Percentiles rank a stretch among this genome's conserved stretches.
Evolutionary conservation across 371 early-diverging fungal genomes (phyloP).

Genomic region (Dichotomocladium elegans): DNA sequence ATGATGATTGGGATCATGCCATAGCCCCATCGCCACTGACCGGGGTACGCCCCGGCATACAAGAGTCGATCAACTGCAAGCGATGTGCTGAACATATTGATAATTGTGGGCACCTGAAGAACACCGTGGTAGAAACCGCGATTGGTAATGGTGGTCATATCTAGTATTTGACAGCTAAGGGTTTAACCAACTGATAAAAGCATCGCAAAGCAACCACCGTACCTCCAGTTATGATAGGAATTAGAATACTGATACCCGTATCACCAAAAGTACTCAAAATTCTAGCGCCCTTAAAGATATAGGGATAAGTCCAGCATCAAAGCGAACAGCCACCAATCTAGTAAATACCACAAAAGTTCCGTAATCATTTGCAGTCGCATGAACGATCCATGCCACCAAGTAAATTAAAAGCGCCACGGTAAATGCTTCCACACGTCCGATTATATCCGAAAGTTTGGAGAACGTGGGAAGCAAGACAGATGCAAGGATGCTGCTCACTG

Average conservation of each 20-base stretch:
- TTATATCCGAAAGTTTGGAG: conserved; percentile 25
- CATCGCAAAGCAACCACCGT: background rate
- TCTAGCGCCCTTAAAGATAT: conserved; percentile 37
- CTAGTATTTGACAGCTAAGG: too few species aligned
- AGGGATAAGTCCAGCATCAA: background rate
- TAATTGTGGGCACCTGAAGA: conserved; percentile 4
- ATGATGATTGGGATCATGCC: conserved; percentile 14
- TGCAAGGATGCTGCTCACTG: conserved; percentile 14
- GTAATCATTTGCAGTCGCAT: conserved; percentile 17
- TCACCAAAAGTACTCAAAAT: conserved; percentile 33
- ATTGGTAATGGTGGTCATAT: conserved; percentile 28
- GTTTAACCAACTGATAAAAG: background rate
- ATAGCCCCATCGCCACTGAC: conserved; percentile 16
- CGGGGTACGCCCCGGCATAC: background rate
- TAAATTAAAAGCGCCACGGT: conserved; percentile 14
- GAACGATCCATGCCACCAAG: conserved; percentile 11
- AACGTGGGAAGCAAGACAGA: conserved; percentile 22
- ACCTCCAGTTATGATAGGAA: conserved; percentile 39
- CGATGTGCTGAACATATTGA: conserved; percentile 6
- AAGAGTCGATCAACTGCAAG: conserved; percentile 1
- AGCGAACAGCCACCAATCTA: background rate
- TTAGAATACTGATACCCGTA: conserved; percentile 25
- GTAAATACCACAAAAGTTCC: conserved; percentile 17
- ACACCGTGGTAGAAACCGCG: conserved; percentile 34
- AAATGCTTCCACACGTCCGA: conserved; percentile 18